A percentile compares a stretch with the other conserved stretches of the same genome.
phyloP scores from a whole-genome alignment of 345 rosid genomes.

The Lepidium aucheri region DNA sequence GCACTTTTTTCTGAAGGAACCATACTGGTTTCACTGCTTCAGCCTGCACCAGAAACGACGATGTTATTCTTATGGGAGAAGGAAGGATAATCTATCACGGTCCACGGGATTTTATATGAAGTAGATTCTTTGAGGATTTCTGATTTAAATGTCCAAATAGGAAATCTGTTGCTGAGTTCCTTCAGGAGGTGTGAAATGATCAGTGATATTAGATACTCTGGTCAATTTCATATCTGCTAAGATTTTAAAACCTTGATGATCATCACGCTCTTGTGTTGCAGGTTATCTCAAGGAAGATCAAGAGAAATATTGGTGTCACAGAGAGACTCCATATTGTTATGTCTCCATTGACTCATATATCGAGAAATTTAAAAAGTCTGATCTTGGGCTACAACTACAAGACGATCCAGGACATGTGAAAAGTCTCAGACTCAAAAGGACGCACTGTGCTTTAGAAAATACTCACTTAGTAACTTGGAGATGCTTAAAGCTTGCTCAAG shows the following conservation, averaged over 20 bases:
- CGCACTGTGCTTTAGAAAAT: constrained; percentile 25
- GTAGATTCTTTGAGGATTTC: constrained; percentile 51
- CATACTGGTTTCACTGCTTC: constrained; percentile 71
- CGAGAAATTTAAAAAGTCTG: constrained; percentile 22
- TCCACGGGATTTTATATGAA: constrained; percentile 56
- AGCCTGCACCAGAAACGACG: constrained; percentile 88
- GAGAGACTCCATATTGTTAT: constrained; percentile 25
- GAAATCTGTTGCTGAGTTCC: constrained; percentile 80
- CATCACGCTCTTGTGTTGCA: neutral
- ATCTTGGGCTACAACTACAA: constrained; percentile 22
- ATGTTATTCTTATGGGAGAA: constrained; percentile 67
- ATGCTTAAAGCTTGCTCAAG: constrained; percentile 37
- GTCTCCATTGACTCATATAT: constrained; percentile 31
- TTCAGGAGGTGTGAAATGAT: constrained; percentile 54
- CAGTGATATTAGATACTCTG: neutral
- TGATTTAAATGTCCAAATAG: constrained; percentile 77
- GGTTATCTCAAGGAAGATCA: constrained; percentile 47
- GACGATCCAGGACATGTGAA: constrained; percentile 24
- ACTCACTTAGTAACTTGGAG: constrained; percentile 35
- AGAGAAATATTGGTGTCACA: constrained; percentile 38
- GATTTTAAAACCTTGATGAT: neutral
- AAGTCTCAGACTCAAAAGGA: constrained; percentile 16
- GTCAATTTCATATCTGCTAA: neutral
- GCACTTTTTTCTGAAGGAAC: constrained; percentile 58
- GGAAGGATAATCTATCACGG: constrained; percentile 77